phyloP scores from a whole-genome alignment of 106 monocot genomes.

The Dendrobium officinale region DNA sequence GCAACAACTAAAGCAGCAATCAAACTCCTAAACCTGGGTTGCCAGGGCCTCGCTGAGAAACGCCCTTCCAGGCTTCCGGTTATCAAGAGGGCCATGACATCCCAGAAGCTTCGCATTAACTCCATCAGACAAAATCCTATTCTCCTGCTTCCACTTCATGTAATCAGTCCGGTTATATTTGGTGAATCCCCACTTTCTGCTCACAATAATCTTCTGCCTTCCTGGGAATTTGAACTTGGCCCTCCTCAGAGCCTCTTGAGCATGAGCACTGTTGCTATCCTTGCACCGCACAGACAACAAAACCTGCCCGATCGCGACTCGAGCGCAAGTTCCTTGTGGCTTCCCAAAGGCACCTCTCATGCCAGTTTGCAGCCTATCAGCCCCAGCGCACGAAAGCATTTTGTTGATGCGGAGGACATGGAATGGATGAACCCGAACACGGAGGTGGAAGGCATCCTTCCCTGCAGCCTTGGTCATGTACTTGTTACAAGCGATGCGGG shows the following conservation, averaged over 20 bases:
- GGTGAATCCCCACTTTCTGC: conserved; percentile 33
- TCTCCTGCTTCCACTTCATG: conserved; percentile 29
- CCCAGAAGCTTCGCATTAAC: conserved; percentile 47
- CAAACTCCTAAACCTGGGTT: not conserved
- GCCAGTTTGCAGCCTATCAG: conserved; percentile 60
- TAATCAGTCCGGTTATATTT: conserved; percentile 27
- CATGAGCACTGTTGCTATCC: conserved; percentile 36
- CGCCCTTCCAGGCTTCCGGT: conserved; percentile 33
- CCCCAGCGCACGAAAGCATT: conserved; percentile 61
- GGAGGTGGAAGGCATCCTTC: conserved; percentile 41
- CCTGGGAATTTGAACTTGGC: conserved; percentile 63
- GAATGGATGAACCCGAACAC: conserved; percentile 54
- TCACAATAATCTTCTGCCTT: conserved; percentile 35
- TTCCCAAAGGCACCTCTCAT: conserved; percentile 66
- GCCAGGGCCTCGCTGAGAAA: conserved; percentile 10
- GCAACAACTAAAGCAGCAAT: too few species aligned
- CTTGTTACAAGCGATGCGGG: conserved; percentile 32
- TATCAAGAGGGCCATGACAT: conserved; percentile 33
- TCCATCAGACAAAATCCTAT: conserved; percentile 29
- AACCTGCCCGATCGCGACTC: conserved; percentile 51
- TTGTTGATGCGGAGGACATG: conserved; percentile 55
- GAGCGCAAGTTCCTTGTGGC: conserved; percentile 44
- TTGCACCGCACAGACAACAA: conserved; percentile 53
- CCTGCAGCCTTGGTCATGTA: conserved; percentile 37
- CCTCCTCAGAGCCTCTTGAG: conserved; percentile 44